Percentiles rank a stretch among this genome's conserved stretches.
These are phyloP conservation scores for Hypoxylon sp. DNA, from an alignment of 2,329 filamentous ascomycete genomes.

Conservation along the genomic window DNA sequence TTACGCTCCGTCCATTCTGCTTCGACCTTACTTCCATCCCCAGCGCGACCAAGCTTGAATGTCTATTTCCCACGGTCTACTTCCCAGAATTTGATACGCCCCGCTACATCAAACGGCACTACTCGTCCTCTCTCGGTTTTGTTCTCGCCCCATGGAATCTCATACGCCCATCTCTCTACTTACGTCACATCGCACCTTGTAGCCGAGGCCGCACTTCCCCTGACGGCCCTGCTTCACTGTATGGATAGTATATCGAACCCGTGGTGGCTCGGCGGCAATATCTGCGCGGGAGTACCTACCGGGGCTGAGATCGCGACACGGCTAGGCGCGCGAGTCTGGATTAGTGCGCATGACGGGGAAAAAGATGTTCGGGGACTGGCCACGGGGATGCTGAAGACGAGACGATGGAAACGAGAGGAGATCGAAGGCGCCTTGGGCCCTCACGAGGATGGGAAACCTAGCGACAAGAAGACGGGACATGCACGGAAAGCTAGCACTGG, in stretches of 20 bases:
- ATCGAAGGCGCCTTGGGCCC: slow-evolving; percentile 56
- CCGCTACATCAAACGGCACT: slow-evolving; percentile 41
- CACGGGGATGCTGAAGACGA: slow-evolving; percentile 65
- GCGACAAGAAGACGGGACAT: slow-evolving; percentile 33
- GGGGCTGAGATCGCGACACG: slow-evolving; percentile 70
- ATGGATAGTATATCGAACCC: slow-evolving; percentile 73
- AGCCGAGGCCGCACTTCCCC: slow-evolving; percentile 69
- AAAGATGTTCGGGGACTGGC: slow-evolving; percentile 69
- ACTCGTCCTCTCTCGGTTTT: slow-evolving; percentile 70
- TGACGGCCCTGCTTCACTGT: slow-evolving; percentile 75
- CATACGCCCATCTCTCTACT: slow-evolving; percentile 66
- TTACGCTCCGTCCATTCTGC: slow-evolving; percentile 57
- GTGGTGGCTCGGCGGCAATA: slow-evolving; percentile 74
- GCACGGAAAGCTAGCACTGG: slow-evolving; percentile 39
- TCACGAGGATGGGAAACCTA: slow-evolving; percentile 3
- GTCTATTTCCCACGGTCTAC: slow-evolving; percentile 21
- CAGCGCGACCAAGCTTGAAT: slow-evolving; percentile 37
- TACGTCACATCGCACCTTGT: slow-evolving; percentile 72
- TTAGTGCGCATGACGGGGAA: slow-evolving; percentile 73
- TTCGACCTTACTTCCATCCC: slow-evolving; percentile 54
- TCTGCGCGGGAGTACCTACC: slow-evolving; percentile 69
- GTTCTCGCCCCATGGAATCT: slow-evolving; percentile 76
- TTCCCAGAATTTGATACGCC: slow-evolving; percentile 35
- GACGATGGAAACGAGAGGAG: slow-evolving; percentile 62
- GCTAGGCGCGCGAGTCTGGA: slow-evolving; percentile 70